These are phyloP conservation scores for Aspergillus baeticus DNA, from an alignment of 495 filamentous ascomycete species.

Conservation along the genomic window DNA sequence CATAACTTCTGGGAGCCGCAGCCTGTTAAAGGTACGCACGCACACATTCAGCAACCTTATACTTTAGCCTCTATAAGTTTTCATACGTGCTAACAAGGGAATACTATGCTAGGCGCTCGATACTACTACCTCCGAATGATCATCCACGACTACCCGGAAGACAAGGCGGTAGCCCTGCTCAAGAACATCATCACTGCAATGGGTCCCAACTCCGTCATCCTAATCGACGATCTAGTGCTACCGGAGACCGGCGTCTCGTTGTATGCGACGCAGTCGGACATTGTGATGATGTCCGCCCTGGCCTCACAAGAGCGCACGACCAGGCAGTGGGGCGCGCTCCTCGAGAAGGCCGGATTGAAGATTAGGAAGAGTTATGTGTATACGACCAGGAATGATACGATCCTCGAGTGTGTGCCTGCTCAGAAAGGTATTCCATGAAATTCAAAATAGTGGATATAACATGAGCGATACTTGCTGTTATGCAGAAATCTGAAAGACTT, in stretches of 20 bases:
- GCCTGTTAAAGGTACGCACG: constrained; percentile 36
- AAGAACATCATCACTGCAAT: not conserved
- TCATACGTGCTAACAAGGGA: not conserved
- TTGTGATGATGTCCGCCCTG: constrained; percentile 6
- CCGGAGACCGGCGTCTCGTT: not conserved
- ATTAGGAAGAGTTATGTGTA: not conserved
- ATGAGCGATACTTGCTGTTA: too few relatives aligned
- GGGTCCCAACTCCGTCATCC: constrained; percentile 4
- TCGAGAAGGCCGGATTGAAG: not conserved
- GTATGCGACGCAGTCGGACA: constrained; percentile 1
- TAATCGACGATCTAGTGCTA: constrained; percentile 5
- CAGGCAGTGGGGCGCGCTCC: not conserved
- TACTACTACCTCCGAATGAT: constrained; percentile 36
- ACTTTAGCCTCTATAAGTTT: too few relatives aligned
- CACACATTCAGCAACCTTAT: too few relatives aligned
- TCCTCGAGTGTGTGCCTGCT: too few relatives aligned
- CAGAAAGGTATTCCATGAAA: too few relatives aligned
- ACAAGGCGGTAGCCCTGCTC: not conserved
- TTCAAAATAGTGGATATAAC: too few relatives aligned
- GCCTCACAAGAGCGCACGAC: not conserved
- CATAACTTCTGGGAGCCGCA: constrained; percentile 54
- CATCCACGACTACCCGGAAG: constrained; percentile 8
- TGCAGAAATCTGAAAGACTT: too few relatives aligned
- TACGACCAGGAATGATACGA: not conserved
- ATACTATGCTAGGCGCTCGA: constrained; percentile 25